Conservation (phyloP, 2,329 filamentous ascomycete genomes). For the Chalara sp. region DNA sequence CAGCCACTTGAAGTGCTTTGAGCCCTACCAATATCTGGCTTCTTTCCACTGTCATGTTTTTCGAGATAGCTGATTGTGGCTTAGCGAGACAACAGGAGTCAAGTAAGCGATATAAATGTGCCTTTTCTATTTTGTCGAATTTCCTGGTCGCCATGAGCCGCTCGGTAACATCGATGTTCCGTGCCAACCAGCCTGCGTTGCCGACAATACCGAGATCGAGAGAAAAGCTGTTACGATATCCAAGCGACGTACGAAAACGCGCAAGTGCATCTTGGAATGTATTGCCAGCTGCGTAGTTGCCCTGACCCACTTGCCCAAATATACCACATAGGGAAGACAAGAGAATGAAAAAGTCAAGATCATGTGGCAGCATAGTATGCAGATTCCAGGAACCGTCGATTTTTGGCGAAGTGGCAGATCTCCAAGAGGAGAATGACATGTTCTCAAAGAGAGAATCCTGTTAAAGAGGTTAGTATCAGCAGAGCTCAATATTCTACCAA, state of each 20-base stretch:
- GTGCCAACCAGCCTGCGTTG: slow-evolving; percentile 9
- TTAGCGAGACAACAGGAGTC: no score
- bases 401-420: slow-evolving; percentile 29
- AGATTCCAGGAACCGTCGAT: slow-evolving; percentile 17
- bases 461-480: background rate
- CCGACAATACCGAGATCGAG: slow-evolving; percentile 12
- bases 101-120: no score
- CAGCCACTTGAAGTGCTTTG: no score
- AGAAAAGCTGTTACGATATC: slow-evolving; percentile 6
- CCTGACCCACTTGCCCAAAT: slow-evolving; percentile 1
- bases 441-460: slow-evolving; percentile 15
- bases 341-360: slow-evolving; percentile 11
- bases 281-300: slow-evolving; percentile 22
- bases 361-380: slow-evolving; percentile 9
- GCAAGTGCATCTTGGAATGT: slow-evolving; percentile 20
- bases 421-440: slow-evolving; percentile 32
- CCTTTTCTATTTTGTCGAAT: no score
- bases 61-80: no score
- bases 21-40: no score
- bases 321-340: slow-evolving; percentile 29
- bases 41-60: no score
- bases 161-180: background rate
- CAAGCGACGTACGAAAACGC: slow-evolving; percentile 4
- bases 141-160: no score
- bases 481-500: background rate